Percentiles rank a stretch among this genome's conserved stretches.
These are phyloP conservation scores for Scutellaria galericulata DNA, from an alignment of 257 asterid species.

Conservation along the genomic window DNA sequence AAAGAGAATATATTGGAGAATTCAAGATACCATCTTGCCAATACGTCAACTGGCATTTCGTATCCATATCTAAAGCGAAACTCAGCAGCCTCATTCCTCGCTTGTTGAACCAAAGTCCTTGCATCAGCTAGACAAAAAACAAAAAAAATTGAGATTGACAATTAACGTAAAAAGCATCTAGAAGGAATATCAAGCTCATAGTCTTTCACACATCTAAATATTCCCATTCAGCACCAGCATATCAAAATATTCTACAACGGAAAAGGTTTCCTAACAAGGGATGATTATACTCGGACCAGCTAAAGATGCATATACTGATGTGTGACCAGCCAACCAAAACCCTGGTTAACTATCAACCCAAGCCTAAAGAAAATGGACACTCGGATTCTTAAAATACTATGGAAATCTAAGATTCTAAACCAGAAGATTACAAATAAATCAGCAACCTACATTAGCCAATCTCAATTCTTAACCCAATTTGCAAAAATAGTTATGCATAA, in stretches of 20 bases:
- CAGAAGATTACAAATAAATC: not conserved
- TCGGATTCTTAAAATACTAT: not conserved
- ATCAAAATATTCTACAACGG: not conserved
- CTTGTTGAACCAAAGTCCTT: slow-evolving; percentile 96
- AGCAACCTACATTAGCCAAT: not conserved
- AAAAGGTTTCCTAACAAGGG: not conserved
- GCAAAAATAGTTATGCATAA: not conserved
- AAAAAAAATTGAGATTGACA: slow-evolving; percentile 13
- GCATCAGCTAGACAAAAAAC: slow-evolving; percentile 77
- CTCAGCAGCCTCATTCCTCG: slow-evolving; percentile 97
- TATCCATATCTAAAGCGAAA: slow-evolving; percentile 89
- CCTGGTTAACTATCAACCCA: not conserved
- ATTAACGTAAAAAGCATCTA: not conserved
- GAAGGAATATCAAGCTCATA: slow-evolving; percentile 25
- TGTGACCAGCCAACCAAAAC: not conserved
- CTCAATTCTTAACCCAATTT: not conserved
- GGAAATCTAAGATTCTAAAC: not conserved
- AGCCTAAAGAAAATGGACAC: not conserved
- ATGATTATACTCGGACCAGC: not conserved
- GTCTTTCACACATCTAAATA: not conserved
- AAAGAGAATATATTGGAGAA: not conserved
- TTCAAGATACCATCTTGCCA: slow-evolving; percentile 79
- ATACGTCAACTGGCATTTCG: slow-evolving; percentile 91
- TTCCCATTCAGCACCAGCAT: not conserved
- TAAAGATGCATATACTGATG: not conserved